Conservation (phyloP, 192 early-diverging fungal species). For the Coemansia sp. region DNA sequence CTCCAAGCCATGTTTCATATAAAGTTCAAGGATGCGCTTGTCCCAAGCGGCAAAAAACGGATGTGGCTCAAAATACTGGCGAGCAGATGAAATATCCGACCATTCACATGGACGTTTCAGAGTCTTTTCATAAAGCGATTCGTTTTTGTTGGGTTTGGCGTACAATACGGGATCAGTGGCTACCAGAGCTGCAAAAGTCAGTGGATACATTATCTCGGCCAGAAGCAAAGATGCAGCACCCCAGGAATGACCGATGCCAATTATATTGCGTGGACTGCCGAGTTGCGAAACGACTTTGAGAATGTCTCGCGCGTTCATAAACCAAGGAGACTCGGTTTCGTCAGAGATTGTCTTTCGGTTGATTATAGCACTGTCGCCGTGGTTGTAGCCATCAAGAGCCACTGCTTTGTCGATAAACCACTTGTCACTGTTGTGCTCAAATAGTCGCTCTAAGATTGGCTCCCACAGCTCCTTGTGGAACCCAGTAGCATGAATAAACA, state of each 20-base stretch:
- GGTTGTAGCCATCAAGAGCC: constrained; percentile 46
- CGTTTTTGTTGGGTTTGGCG: neutral
- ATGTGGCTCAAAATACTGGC: constrained; percentile 34
- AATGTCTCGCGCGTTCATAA: constrained; percentile 36
- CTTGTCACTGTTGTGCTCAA: neutral
- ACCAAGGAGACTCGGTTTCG: constrained; percentile 32
- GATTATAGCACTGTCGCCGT: constrained; percentile 50
- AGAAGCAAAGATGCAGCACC: constrained; percentile 44
- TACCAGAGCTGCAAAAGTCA: constrained; percentile 27
- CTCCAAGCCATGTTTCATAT: constrained; percentile 36
- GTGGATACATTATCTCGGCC: constrained; percentile 29
- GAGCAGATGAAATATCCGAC: constrained; percentile 7
- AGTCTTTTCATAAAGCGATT: constrained; percentile 8
- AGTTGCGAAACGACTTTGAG: constrained; percentile 36
- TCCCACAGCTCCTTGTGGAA: constrained; percentile 58
- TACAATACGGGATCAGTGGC: constrained; percentile 40
- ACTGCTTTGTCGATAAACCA: constrained; percentile 40
- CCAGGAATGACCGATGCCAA: constrained; percentile 54
- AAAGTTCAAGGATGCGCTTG: constrained; percentile 23
- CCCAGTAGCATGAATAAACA: constrained; percentile 49
- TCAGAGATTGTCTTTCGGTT: constrained; percentile 20
- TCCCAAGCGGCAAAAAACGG: constrained; percentile 40
- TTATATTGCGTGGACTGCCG: constrained; percentile 1
- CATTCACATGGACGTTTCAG: constrained; percentile 25
- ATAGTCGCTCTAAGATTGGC: constrained; percentile 30